phyloP scores from a whole-genome alignment of 371 early-diverging fungal genomes.

The Parasitella parasitica region DNA sequence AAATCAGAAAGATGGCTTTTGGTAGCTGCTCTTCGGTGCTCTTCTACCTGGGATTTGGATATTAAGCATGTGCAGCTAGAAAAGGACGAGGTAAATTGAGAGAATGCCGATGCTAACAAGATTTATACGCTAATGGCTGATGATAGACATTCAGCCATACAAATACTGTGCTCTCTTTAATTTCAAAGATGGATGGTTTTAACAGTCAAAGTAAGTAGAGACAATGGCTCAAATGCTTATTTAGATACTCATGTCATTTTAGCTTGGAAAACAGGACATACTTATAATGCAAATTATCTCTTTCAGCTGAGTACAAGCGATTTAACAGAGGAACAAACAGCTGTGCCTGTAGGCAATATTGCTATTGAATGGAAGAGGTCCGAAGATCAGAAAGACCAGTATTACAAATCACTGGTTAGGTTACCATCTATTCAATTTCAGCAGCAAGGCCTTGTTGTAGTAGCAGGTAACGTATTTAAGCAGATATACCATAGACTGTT shows the following conservation, averaged over 20 bases:
- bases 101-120: background rate
- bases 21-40: conserved; percentile 41
- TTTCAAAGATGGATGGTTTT: conserved; percentile 24
- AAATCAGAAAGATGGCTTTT: conserved; percentile 41
- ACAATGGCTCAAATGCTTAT: no score
- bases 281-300: conserved; percentile 41
- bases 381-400: conserved; percentile 11
- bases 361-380: conserved; percentile 47
- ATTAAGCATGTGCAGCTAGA: conserved; percentile 36
- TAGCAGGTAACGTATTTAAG: conserved; percentile 41
- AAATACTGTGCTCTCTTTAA: conserved; percentile 18
- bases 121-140: background rate
- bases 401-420: conserved; percentile 25
- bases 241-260: background rate
- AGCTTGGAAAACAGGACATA: conserved; percentile 44
- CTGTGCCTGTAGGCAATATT: conserved; percentile 38
- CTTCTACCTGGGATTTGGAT: conserved; percentile 50
- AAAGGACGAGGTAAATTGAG: conserved; percentile 24
- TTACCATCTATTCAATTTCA: conserved; percentile 39
- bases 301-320: conserved; percentile 36
- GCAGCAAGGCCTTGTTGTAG: conserved; percentile 25
- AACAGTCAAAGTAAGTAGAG: conserved; percentile 25
- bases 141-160: background rate
- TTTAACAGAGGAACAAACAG: conserved; percentile 30
- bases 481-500: no score